Evolutionary conservation across 768 basidiomycete species (phyloP).

Genomic region (Boletus subparvulus): DNA sequence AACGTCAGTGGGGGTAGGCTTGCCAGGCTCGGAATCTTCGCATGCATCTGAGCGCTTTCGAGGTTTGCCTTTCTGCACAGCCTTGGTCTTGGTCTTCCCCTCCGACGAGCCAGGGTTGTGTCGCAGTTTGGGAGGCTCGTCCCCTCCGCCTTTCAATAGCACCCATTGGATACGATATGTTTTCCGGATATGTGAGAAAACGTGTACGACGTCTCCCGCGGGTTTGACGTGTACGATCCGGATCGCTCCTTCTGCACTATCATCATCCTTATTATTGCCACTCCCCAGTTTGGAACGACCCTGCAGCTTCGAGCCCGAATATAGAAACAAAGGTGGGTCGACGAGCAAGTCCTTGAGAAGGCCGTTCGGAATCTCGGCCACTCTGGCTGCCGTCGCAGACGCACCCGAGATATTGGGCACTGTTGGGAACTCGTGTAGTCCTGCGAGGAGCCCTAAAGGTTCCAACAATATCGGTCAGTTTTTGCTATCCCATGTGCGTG

Average conservation of each 20-base stretch:
- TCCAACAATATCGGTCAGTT: conserved; percentile 3
- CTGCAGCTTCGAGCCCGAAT: conserved; percentile 3
- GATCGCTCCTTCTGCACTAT: neutral
- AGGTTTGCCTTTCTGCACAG: conserved; percentile 8
- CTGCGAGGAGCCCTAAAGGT: conserved; percentile 77
- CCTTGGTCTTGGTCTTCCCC: conserved; percentile 10
- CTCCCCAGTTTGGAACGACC: neutral
- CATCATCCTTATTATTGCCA: neutral
- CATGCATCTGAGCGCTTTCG: conserved; percentile 9
- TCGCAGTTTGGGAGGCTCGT: conserved; percentile 40
- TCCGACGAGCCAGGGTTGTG: conserved; percentile 1
- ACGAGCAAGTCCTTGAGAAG: conserved; percentile 43
- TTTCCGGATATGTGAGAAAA: conserved; percentile 90
- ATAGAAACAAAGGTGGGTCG: conserved; percentile 23
- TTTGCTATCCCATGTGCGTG: neutral
- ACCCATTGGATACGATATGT: conserved; percentile 80
- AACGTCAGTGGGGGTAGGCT: conserved; percentile 7
- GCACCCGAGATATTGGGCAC: conserved; percentile 47
- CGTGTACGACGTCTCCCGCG: conserved; percentile 68
- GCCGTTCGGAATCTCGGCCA: conserved; percentile 33
- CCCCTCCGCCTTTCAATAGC: conserved; percentile 54
- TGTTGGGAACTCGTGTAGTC: conserved; percentile 86
- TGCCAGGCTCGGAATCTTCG: conserved; percentile 14
- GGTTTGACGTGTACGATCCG: conserved; percentile 47
- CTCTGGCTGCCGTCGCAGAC: conserved; percentile 37